Percentiles rank a stretch among this genome's conserved stretches.
These are phyloP conservation scores for Podospora pseudocomata DNA, from an alignment of 495 filamentous ascomycete genomes.

Conservation along the genomic window DNA sequence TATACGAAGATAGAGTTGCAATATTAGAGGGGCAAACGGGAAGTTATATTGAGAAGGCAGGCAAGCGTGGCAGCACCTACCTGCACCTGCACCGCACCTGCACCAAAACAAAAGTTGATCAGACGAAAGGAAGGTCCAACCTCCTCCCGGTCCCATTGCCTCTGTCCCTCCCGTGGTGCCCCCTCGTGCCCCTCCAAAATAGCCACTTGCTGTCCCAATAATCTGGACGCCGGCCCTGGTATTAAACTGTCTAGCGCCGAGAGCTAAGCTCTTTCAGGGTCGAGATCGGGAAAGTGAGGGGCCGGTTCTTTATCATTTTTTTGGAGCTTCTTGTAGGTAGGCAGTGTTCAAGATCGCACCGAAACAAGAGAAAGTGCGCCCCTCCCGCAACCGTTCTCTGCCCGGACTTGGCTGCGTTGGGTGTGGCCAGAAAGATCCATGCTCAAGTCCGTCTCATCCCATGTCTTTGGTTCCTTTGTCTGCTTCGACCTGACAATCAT, in stretches of 20 bases:
- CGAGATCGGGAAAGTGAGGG: not conserved
- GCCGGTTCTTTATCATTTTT: not conserved
- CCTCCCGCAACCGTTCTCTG: not conserved
- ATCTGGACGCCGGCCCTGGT: not conserved
- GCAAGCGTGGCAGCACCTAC: not conserved
- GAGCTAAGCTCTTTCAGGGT: not conserved
- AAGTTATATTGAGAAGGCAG: not conserved
- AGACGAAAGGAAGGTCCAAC: not conserved
- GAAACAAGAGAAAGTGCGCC: not conserved
- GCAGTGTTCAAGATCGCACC: not conserved
- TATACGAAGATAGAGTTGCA: slow-evolving; percentile 1
- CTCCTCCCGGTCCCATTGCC: not conserved
- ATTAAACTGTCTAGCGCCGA: not conserved
- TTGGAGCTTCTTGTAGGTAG: not conserved
- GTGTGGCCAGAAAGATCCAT: not conserved
- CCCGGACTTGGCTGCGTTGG: not conserved
- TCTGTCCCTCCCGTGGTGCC: no score
- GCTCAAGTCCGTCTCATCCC: not conserved
- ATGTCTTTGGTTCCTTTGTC: not conserved
- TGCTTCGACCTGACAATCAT: not conserved
- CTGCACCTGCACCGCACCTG: not conserved
- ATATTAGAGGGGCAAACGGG: slow-evolving; percentile 1
- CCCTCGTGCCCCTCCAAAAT: not conserved
- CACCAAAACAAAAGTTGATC: not conserved
- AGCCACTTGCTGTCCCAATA: not conserved